Conservation (phyloP, 805 yeast genomes). For the Metschnikowia peoriensis region DNA sequence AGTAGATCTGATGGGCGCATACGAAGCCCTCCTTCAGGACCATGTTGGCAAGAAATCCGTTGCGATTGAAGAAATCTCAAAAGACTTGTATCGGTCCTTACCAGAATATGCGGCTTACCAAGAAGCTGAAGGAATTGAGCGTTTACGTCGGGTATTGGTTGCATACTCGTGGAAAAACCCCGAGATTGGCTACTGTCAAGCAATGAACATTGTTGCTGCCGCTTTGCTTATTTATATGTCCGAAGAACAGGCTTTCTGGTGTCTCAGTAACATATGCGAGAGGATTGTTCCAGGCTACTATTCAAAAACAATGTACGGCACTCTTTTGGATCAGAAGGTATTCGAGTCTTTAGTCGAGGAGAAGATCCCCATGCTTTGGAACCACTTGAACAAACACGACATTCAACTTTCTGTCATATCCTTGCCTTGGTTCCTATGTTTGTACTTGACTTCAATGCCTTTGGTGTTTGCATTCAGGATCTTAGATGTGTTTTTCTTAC, state of each 20-base stretch:
- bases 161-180: constrained; percentile 98
- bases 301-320: constrained; percentile 97
- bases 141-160: constrained; percentile 82
- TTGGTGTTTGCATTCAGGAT: constrained; percentile 88
- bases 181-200: constrained; percentile 97
- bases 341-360: constrained; percentile 87
- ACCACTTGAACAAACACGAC: constrained; percentile 72
- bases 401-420: constrained; percentile 92
- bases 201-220: constrained; percentile 92
- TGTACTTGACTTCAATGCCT: constrained; percentile 92
- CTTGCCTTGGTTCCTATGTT: constrained; percentile 91
- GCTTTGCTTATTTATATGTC: constrained; percentile 79
- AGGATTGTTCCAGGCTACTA: constrained; percentile 91
- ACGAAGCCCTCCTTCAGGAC: constrained; percentile 54
- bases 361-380: constrained; percentile 86
- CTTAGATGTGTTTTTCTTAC: constrained; percentile 83
- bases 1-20: constrained; percentile 58
- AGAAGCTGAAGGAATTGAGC: constrained; percentile 74
- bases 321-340: constrained; percentile 88
- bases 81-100: constrained; percentile 88
- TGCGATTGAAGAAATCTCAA: constrained; percentile 95
- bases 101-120: constrained; percentile 98
- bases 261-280: constrained; percentile 76
- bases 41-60: constrained; percentile 65
- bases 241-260: constrained; percentile 98